These are phyloP conservation scores for Malbranchea cinnamomea DNA, from an alignment of 2,329 filamentous ascomycete species.

Conservation along the genomic window DNA sequence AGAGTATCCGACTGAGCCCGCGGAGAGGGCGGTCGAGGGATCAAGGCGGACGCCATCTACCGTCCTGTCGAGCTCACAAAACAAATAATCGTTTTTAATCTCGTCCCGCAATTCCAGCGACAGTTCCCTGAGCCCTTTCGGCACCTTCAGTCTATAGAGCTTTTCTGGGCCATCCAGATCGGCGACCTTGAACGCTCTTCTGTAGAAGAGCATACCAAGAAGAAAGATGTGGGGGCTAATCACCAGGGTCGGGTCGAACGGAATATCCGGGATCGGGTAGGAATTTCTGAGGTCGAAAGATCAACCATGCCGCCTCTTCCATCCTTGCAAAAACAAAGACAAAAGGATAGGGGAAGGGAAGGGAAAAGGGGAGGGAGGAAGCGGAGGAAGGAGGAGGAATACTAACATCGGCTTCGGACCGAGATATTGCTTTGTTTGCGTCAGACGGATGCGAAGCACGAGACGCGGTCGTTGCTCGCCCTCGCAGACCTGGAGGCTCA, in stretches of 20 bases:
- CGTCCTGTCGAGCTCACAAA: constrained; percentile 17
- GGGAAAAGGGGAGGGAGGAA: too few species aligned
- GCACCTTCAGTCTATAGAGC: constrained; percentile 21
- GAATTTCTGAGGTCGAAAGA: too few species aligned
- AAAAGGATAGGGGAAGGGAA: too few species aligned
- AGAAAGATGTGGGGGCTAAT: constrained; percentile 20
- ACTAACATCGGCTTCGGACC: too few species aligned
- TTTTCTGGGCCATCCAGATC: constrained; percentile 16
- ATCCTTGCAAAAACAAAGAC: too few species aligned
- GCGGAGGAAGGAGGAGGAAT: too few species aligned
- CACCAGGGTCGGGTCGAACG: constrained; percentile 19
- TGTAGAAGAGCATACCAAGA: constrained; percentile 19
- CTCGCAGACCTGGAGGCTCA: too few species aligned
- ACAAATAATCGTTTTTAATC: constrained; percentile 19
- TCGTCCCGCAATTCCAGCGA: constrained; percentile 18
- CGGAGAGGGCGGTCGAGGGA: not conserved
- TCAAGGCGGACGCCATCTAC: constrained; percentile 8
- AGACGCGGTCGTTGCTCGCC: too few species aligned
- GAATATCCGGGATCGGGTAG: constrained; percentile 19
- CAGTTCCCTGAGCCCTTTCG: constrained; percentile 18
- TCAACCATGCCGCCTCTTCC: too few species aligned
- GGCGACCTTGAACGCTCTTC: constrained; percentile 18
- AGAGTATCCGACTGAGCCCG: constrained; percentile 13
- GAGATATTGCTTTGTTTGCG: too few species aligned
- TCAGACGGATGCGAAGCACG: too few species aligned